Evolutionary conservation across 1,284 basidiomycete genomes (phyloP), one percentile per base, ranked within the genome.

Genomic region (Pterulicium gracile): DNA sequence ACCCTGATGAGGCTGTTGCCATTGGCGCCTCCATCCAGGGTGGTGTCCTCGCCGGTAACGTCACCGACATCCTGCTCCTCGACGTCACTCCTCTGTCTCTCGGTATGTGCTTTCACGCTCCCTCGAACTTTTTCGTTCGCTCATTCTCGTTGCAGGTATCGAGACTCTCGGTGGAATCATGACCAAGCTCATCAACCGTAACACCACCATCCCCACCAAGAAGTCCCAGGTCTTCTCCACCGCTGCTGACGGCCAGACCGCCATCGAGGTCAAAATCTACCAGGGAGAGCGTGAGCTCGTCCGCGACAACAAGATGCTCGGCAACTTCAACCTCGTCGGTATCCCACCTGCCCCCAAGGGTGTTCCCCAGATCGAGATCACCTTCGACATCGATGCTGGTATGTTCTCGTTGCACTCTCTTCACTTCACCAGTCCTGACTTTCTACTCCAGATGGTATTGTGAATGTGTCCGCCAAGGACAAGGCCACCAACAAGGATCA

Each of bases 121-220:
- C 27, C n/a, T n/a, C 7, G 24, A 32, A 34, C 17, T 32, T 14
- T 42, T 2, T 24, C 12, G 43, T 24, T 10, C 1, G 1, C 17
- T 35, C 24, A 43, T 19, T 2, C 15, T 36, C 21, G 2, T 39
- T 4, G 3, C 22, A 72, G 79, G 80, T 75, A 95, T 96, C 56
- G 89, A 96, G 72, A 98, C 95, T 4, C 88, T 97, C 51, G 95
- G 95, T 59, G 95, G 95, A 65, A 97, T 98, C 68, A 97, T 98
- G 88, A 98, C 95, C 52, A 88, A 89, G 65, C 76, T 92, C 45
- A 93, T 94, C 68, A 86, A 81, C 64, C 87, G 95, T 52, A 98
- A 98, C 75, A 98, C 95, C 15, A 98, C 95, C 51, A 98, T 98
- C 68, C 95, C 95, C 17, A 98, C 94, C 61, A 98, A 98, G 80